A percentile compares a stretch with the other conserved stretches of the same genome.
Evolutionary conservation across 208 protist genomes (phyloP).

Genomic region (Sergeia podlipaevii): DNA sequence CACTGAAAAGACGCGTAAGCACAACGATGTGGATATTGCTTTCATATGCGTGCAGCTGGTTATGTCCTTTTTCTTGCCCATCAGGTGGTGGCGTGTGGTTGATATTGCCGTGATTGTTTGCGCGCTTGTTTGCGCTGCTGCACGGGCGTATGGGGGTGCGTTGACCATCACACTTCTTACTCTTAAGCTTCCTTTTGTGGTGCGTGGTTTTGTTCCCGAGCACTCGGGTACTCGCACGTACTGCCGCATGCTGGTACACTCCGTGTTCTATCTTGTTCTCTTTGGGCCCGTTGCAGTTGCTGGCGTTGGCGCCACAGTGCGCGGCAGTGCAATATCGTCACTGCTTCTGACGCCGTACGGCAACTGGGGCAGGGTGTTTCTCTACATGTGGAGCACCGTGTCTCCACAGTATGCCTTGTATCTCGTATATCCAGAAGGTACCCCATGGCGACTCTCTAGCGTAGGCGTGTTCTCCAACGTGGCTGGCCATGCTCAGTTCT

Average conservation of each 20-base stretch:
- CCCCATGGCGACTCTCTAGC: no score
- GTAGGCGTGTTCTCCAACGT: not conserved
- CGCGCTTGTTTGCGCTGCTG: conserved; percentile 36
- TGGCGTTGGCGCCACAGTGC: conserved; percentile 47
- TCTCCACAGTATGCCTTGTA: conserved; percentile 53
- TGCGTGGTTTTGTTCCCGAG: conserved; percentile 29
- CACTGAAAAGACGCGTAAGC: conserved; percentile 12
- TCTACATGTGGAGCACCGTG: conserved; percentile 45
- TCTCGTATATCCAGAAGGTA: no score
- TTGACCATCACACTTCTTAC: conserved; percentile 48
- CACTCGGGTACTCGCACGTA: conserved; percentile 68
- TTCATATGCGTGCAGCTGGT: conserved; percentile 43
- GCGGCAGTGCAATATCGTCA: conserved; percentile 20
- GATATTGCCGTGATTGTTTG: conserved; percentile 41
- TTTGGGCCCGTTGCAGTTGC: conserved; percentile 50
- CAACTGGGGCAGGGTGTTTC: conserved; percentile 58
- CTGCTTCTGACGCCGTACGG: conserved; percentile 31
- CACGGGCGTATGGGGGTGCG: conserved; percentile 30
- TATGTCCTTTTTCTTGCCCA: conserved; percentile 25
- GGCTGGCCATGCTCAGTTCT: no score
- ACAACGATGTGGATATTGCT: conserved; percentile 49
- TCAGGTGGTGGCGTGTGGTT: conserved; percentile 31
- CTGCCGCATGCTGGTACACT: conserved; percentile 53
- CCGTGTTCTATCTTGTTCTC: conserved; percentile 42
- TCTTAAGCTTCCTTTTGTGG: conserved; percentile 60